These are phyloP conservation scores for Calonectria leucothoes DNA, from an alignment of 2,329 filamentous ascomycete genomes.

Conservation along the genomic window DNA sequence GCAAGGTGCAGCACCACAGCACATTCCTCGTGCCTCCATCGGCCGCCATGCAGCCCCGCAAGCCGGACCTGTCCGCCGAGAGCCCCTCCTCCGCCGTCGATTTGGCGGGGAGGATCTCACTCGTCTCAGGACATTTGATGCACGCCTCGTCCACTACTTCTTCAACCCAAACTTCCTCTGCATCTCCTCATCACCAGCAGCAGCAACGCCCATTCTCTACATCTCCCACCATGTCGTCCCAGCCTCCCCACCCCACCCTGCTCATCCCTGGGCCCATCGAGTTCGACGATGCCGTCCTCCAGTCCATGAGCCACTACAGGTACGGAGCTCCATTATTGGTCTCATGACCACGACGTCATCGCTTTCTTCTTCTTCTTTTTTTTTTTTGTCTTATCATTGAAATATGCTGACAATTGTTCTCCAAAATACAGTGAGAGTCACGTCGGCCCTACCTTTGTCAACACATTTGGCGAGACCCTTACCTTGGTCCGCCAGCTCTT, in stretches of 20 bases:
- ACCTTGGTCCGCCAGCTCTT: constrained; percentile 92
- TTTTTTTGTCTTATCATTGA: background rate
- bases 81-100: constrained; percentile 45
- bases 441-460: constrained; percentile 89
- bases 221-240: constrained; percentile 67
- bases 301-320: constrained; percentile 96
- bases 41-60: constrained; percentile 46
- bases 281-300: constrained; percentile 95
- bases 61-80: constrained; percentile 41
- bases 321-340: constrained; percentile 51
- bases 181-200: constrained; percentile 22
- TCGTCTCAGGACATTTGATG: constrained; percentile 42
- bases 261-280: constrained; percentile 98
- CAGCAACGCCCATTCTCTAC: constrained; percentile 38
- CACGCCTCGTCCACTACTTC: constrained; percentile 29
- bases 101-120: constrained; percentile 45
- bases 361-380: background rate
- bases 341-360: background rate
- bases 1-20: constrained; percentile 11
- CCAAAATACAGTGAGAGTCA: constrained; percentile 81
- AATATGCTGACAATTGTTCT: constrained; percentile 12
- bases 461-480: constrained; percentile 90
- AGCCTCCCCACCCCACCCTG: constrained; percentile 75
- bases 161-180: constrained; percentile 26
- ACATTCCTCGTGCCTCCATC: constrained; percentile 41